These are phyloP conservation scores for Microcyclosporella mali DNA, from an alignment of 2,329 filamentous ascomycete genomes.

Conservation along the genomic window DNA sequence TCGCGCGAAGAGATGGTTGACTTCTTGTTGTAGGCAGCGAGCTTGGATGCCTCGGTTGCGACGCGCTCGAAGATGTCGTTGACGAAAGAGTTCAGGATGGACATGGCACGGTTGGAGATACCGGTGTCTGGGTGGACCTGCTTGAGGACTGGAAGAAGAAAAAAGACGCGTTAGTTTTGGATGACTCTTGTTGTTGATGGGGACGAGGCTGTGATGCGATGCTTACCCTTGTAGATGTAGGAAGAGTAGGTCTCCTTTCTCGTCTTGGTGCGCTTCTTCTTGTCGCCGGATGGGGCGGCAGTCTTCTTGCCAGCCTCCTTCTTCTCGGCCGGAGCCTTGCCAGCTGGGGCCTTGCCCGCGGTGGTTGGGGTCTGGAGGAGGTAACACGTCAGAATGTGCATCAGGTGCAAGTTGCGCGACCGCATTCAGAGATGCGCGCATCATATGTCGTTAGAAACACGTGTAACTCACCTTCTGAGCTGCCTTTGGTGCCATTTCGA, in stretches of 20 bases:
- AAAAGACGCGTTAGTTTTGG: constrained; percentile 35
- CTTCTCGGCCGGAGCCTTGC: constrained; percentile 86
- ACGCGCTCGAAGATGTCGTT: constrained; percentile 99
- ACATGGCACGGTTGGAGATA: constrained; percentile 99
- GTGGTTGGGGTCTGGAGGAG: constrained; percentile 67
- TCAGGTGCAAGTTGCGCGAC: no score
- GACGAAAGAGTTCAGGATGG: constrained; percentile 99
- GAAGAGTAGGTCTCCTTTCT: constrained; percentile 99
- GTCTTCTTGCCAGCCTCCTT: constrained; percentile 99
- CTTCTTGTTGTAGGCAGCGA: constrained; percentile 99
- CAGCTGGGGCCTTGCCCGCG: constrained; percentile 84
- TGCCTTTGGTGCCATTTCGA: constrained; percentile 93
- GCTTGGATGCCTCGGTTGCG: constrained; percentile 96
- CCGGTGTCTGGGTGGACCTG: constrained; percentile 99
- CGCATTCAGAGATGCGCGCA: constrained; percentile 2
- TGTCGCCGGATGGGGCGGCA: constrained; percentile 79
- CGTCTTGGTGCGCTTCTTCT: constrained; percentile 99
- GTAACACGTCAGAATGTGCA: constrained; percentile 21
- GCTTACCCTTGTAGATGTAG: constrained; percentile 99
- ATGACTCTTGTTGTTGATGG: constrained; percentile 5
- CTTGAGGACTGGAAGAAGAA: constrained; percentile 72
- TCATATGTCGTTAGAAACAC: constrained; percentile 1
- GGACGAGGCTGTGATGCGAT: no score
- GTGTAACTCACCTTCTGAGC: constrained; percentile 62
- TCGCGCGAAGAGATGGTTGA: constrained; percentile 98